These are phyloP conservation scores for Trametes hirsuta DNA, from an alignment of 1,284 basidiomycete genomes.

Conservation along the genomic window DNA sequence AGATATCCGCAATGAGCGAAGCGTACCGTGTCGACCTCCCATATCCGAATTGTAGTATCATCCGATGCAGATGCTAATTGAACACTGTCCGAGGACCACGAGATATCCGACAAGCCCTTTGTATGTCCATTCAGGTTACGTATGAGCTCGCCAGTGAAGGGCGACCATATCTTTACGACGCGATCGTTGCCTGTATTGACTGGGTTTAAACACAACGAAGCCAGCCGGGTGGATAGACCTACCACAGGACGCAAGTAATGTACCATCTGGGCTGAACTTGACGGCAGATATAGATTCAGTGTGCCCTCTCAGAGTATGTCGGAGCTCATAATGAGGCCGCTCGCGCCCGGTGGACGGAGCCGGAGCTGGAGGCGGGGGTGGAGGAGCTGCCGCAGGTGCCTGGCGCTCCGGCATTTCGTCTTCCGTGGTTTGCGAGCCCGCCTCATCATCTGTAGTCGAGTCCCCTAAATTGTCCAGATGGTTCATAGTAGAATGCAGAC, in stretches of 20 bases:
- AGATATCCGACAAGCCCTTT: conserved; percentile 85
- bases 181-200: conserved; percentile 66
- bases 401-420: conserved; percentile 72
- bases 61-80: conserved; percentile 90
- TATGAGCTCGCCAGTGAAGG: conserved; percentile 76
- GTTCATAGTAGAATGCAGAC: conserved; percentile 9
- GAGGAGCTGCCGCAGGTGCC: conserved; percentile 38
- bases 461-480: conserved; percentile 39
- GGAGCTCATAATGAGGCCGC: conserved; percentile 70
- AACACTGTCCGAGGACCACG: conserved; percentile 83
- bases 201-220: background rate
- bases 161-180: conserved; percentile 79
- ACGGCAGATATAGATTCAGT: conserved; percentile 79
- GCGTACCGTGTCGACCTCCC: conserved; percentile 80
- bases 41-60: conserved; percentile 84
- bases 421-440: conserved; percentile 79
- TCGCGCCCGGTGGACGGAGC: conserved; percentile 45
- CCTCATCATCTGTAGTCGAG: conserved; percentile 78
- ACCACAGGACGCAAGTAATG: conserved; percentile 80
- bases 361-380: conserved; percentile 37
- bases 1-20: background rate
- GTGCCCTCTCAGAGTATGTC: conserved; percentile 70
- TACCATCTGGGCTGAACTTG: conserved; percentile 84
- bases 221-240: conserved; percentile 31
- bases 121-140: conserved; percentile 74